Evolutionary conservation across 768 basidiomycete species (phyloP), one percentile per base, ranked within the genome.

Genomic region (Filobasidium floriforme): DNA sequence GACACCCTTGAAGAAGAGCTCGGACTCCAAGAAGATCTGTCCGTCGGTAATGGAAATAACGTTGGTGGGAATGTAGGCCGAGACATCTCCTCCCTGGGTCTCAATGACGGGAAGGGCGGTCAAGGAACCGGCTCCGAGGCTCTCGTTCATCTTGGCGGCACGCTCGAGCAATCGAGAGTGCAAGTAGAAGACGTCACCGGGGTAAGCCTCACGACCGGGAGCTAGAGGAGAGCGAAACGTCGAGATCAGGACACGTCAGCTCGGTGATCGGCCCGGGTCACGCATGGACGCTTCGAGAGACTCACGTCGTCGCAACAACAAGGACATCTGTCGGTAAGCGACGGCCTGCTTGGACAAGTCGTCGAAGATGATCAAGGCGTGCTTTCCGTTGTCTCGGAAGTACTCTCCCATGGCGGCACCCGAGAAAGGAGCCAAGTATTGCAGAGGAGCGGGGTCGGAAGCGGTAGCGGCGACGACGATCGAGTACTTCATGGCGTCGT

Each of bases 81-180:
- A 99, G 79, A 99, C 96, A 86, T 99, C 96, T 88, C 96, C 96
- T 86, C 96, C 93, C 83, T 99, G 96, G 74, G 96, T 98, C 84
- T 98, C 96, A 78, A 98, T 98, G 81, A 99, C 94, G 76, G 96
- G 96, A 55, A 99, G 88, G 61, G 96, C 96, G 80, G 96, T 99
- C 73, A 99, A 85, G 66, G 94, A 98, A 75, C 96, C 96, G 77
- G 92, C 94, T 80, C 96, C 96, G 80, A 94, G 92, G 77, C 92
- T 91, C 73, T 97, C 91, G 86, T 87, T 93, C 90, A 99, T 94
- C 87, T 99, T 99, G 82, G 96, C 96, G 67, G 96, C 96, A 84
- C 96, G 94, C 83, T 99, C 96, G 76, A 99, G 88, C 70, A 99
- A 88, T 86, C 96, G 92, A 75, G 96, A 99, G 86, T 99, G 96